phyloP scores from a whole-genome alignment of 1,139 yeast genomes.

The Debaryomycetaceae sp. region DNA sequence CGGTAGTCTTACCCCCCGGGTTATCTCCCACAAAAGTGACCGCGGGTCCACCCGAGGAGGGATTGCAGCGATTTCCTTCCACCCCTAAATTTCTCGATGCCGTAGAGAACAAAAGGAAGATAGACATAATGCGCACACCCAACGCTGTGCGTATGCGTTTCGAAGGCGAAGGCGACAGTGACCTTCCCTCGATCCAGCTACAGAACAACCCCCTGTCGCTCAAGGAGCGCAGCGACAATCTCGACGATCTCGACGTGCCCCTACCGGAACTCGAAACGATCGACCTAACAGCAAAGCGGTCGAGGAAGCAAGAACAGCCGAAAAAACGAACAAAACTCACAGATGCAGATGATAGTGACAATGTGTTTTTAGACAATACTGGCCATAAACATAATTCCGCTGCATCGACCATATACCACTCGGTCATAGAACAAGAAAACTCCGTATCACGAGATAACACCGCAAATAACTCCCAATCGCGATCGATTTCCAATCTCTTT shows the following conservation, averaged over 20 bases:
- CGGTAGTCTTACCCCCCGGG: constrained; percentile 18
- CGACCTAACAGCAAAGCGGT: constrained; percentile 12
- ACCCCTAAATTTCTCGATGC: constrained; percentile 37
- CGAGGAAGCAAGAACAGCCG: constrained; percentile 4
- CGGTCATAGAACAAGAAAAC: constrained; percentile 16
- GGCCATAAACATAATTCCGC: constrained; percentile 16
- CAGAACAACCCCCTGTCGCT: constrained; percentile 7
- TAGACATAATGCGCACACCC: constrained; percentile 23
- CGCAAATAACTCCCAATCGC: constrained; percentile 12
- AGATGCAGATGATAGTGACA: constrained; percentile 17
- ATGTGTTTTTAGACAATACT: constrained; percentile 30
- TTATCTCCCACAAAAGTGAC: constrained; percentile 15
- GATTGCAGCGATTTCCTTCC: constrained; percentile 45
- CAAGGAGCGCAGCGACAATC: constrained; percentile 4
- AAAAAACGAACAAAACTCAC: constrained; percentile 8
- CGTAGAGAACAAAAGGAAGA: constrained; percentile 4
- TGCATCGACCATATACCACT: constrained; percentile 30
- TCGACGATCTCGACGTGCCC: constrained; percentile 16
- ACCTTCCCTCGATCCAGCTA: constrained; percentile 30
- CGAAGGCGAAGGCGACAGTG: constrained; percentile 32
- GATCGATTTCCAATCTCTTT: constrained; percentile 29
- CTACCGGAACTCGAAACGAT: constrained; percentile 24
- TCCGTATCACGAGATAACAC: constrained; percentile 6
- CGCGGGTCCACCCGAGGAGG: constrained; percentile 10
- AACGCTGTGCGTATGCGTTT: constrained; percentile 20